Evolutionary conservation across 176 grass and related monocot species (phyloP), one percentile per base, ranked within the genome.

Genomic region (Oryza meyeriana): DNA sequence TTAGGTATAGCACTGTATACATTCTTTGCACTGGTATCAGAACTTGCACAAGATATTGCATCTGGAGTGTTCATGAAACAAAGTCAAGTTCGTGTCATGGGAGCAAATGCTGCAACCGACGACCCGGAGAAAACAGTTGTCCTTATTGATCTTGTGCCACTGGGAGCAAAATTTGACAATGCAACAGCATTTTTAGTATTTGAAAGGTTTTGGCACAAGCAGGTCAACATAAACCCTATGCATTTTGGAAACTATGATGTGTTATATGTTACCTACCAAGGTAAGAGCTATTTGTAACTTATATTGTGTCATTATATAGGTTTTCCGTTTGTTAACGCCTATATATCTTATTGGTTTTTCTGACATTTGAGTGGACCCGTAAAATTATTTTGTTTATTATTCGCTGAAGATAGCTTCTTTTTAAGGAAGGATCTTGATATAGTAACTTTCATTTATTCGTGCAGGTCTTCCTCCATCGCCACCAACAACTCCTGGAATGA

Each of bases 21-120:
- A 9, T 99, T 99, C 89, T 99, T 99, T 86, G 79, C 89, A 76
- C 79, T 94, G 65, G 97, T 99, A 30, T 76, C 89, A 13, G 85
- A 93, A 27, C 87, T 99, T 81, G 82, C 97, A 33, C 85, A 88
- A 88, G 87, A 99, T 86, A 91, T 96, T 71, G 87, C 97, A 76
- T 90, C 82, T 80, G 93, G 93, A 74, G 83, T 93, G 82, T 50
- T 84, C 71, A 90, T 99, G 87, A 88, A 94, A 36, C 97, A 94
- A 73, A 88, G 69, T 83, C 93, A 99, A 88, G 93, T 99, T 44
- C 97, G 89, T 38, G 74, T 99, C 72, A 99, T 99, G 97, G 97
- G 97, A 64, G 97, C 97, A 72, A 99, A 99, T 83, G 84, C 93
- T 61, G 91, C 93, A 72, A 81, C 62, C 75, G 90, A 91, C 45